Evolutionary conservation across 2,329 filamentous ascomycete genomes (phyloP).

Genomic region (Arthrobotrys iridis): DNA sequence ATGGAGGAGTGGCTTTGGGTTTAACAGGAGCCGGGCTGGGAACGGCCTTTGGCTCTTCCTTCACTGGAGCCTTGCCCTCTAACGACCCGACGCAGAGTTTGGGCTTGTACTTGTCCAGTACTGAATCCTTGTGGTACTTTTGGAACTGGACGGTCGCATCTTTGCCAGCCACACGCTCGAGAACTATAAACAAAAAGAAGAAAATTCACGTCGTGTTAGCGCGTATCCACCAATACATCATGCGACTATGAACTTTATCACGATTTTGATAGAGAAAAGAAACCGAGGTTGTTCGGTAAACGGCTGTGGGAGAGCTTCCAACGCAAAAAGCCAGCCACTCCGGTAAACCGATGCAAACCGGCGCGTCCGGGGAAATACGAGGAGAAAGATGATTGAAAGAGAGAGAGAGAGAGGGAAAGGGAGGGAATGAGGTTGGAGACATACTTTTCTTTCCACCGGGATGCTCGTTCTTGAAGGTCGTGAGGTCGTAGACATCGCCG

Average conservation of each 20-base stretch:
- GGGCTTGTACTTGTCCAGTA: slow-evolving; percentile 71
- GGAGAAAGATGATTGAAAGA: no score
- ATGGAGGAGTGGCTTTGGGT: slow-evolving; percentile 23
- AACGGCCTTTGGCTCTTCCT: slow-evolving; percentile 62
- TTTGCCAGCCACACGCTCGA: slow-evolving; percentile 72
- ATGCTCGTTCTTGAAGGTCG: slow-evolving; percentile 80
- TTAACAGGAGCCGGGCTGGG: slow-evolving; percentile 61
- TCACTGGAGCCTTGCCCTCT: slow-evolving; percentile 77
- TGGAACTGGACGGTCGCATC: slow-evolving; percentile 75
- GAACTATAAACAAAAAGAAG: slow-evolving; percentile 61
- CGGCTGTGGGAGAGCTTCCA: slow-evolving; percentile 60
- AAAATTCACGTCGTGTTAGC: no score
- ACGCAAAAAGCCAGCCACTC: neutral
- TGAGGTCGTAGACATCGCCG: slow-evolving; percentile 94
- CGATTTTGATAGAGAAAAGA: neutral
- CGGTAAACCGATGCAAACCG: no score
- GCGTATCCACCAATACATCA: neutral
- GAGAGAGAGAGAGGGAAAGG: neutral
- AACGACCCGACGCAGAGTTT: slow-evolving; percentile 76
- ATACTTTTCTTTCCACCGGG: slow-evolving; percentile 80
- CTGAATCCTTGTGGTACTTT: slow-evolving; percentile 73
- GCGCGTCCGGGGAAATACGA: no score
- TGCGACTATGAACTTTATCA: slow-evolving; percentile 18
- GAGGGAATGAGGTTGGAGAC: slow-evolving; percentile 55
- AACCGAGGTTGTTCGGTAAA: slow-evolving; percentile 21